phyloP scores from a whole-genome alignment of 139 green algal genomes.

The Monoraphidium neglectum region DNA sequence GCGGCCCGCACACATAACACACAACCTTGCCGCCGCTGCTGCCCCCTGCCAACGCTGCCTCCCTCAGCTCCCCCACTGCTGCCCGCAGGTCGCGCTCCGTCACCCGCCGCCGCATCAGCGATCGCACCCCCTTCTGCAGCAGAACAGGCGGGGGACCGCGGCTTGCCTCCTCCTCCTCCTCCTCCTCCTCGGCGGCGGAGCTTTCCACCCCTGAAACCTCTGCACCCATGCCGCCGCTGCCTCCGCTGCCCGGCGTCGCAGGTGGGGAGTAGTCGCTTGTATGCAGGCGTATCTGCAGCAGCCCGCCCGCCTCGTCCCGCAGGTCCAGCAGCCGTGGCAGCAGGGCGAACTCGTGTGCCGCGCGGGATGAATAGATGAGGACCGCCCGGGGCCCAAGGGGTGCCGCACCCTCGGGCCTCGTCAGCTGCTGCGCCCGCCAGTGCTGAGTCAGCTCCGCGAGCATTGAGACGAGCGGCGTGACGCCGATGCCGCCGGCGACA shows the following conservation, averaged over 20 bases:
- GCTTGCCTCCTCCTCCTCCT: no score
- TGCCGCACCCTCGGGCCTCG: neutral
- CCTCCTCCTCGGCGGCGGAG: no score
- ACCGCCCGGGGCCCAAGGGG: neutral
- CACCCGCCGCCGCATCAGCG: conserved; percentile 4
- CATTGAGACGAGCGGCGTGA: conserved; percentile 26
- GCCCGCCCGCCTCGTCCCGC: neutral
- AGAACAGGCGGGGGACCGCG: no score
- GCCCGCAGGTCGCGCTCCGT: neutral
- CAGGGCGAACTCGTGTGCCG: conserved; percentile 17
- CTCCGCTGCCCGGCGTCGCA: no score
- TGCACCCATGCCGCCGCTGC: no score
- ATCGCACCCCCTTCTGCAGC: no score
- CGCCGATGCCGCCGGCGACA: conserved; percentile 32
- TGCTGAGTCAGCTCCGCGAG: neutral
- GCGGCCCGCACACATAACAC: conserved; percentile 20
- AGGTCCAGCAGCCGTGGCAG: conserved; percentile 10
- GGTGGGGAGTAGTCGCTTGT: neutral
- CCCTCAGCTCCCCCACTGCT: conserved; percentile 13
- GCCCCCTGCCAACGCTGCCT: neutral
- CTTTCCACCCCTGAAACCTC: no score
- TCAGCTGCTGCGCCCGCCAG: neutral
- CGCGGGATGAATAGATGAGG: conserved; percentile 6
- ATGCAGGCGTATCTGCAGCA: conserved; percentile 9
- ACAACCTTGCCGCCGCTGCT: neutral